A percentile compares a stretch with the other conserved stretches of the same genome.
These are phyloP conservation scores for Ceratobasidium theobromae DNA, from an alignment of 1,284 basidiomycete species.

Conservation along the genomic window DNA sequence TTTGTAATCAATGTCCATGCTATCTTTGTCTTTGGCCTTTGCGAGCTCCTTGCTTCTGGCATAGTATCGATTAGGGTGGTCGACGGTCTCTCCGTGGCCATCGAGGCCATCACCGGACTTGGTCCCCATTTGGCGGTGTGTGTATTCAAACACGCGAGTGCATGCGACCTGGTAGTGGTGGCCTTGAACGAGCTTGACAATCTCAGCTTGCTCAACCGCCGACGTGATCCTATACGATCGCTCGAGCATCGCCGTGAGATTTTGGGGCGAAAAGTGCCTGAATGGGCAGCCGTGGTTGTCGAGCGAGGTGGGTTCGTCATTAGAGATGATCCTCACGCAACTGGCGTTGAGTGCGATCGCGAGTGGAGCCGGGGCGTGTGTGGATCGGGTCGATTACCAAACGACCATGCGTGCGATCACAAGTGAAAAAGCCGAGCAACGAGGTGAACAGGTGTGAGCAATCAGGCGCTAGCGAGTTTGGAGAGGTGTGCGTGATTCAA, in stretches of 20 bases:
- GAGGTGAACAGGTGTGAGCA: conserved; percentile 23
- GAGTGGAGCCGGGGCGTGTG: conserved; percentile 3
- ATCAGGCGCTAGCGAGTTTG: not conserved
- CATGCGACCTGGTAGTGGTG: conserved; percentile 95
- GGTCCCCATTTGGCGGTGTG: conserved; percentile 72
- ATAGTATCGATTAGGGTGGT: conserved; percentile 86
- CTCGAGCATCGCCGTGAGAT: conserved; percentile 79
- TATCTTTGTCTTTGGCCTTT: conserved; percentile 35
- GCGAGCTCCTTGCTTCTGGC: conserved; percentile 51
- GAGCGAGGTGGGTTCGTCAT: conserved; percentile 69
- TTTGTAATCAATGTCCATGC: conserved; percentile 28
- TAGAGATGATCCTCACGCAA: conserved; percentile 86
- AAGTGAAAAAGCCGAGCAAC: conserved; percentile 1
- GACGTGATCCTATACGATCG: conserved; percentile 60
- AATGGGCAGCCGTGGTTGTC: conserved; percentile 95
- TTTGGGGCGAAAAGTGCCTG: conserved; percentile 84
- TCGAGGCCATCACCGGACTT: conserved; percentile 84
- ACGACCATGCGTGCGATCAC: not conserved
- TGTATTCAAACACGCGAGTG: conserved; percentile 95
- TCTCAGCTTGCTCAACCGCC: conserved; percentile 76
- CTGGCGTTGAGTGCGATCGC: conserved; percentile 47
- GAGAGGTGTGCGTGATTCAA: too few relatives aligned
- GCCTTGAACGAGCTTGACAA: conserved; percentile 78
- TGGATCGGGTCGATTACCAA: not conserved
- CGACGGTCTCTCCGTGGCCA: conserved; percentile 85